A percentile compares a stretch with the other conserved stretches of the same genome.
phyloP scores from a whole-genome alignment of 768 basidiomycete species.

The Austroboletus eburneus region DNA sequence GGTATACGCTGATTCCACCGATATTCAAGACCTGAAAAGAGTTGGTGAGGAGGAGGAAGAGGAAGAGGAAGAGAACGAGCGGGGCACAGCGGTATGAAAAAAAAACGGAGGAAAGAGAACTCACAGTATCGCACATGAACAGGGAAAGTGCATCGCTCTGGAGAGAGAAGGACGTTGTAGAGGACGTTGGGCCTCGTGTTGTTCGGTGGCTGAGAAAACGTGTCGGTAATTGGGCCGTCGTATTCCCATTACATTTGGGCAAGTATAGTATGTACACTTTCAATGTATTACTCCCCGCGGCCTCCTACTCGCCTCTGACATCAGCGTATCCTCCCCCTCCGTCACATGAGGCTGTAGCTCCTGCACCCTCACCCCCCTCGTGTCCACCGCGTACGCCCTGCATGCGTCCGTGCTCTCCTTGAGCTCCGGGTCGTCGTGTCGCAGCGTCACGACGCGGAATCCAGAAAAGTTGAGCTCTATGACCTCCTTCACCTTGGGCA shows the following conservation, averaged over 20 bases:
- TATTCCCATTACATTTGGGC: conserved; percentile 18
- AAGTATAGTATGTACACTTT: not conserved
- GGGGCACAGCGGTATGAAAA: not conserved
- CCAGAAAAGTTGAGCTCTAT: conserved; percentile 74
- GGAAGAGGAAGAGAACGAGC: not conserved
- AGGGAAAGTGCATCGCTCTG: conserved; percentile 20
- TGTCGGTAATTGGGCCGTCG: conserved; percentile 28
- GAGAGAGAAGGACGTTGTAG: conserved; percentile 9
- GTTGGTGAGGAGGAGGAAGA: not conserved
- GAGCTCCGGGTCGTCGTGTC: conserved; percentile 52
- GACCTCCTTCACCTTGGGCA: conserved; percentile 57
- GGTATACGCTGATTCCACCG: conserved; percentile 30
- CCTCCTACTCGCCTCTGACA: conserved; percentile 20
- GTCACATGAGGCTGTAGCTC: conserved; percentile 61
- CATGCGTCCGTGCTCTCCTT: conserved; percentile 62
- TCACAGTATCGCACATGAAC: conserved; percentile 25
- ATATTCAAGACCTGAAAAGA: conserved; percentile 31
- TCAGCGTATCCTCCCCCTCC: conserved; percentile 53
- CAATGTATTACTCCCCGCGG: not conserved
- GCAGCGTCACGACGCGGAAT: conserved; percentile 51
- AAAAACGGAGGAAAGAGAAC: not conserved
- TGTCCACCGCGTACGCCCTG: conserved; percentile 56
- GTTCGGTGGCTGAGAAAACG: conserved; percentile 35
- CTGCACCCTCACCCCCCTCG: conserved; percentile 54
- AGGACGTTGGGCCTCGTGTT: conserved; percentile 29